Conservation (phyloP, 768 basidiomycete species). For the Podaxis sp. region DNA sequence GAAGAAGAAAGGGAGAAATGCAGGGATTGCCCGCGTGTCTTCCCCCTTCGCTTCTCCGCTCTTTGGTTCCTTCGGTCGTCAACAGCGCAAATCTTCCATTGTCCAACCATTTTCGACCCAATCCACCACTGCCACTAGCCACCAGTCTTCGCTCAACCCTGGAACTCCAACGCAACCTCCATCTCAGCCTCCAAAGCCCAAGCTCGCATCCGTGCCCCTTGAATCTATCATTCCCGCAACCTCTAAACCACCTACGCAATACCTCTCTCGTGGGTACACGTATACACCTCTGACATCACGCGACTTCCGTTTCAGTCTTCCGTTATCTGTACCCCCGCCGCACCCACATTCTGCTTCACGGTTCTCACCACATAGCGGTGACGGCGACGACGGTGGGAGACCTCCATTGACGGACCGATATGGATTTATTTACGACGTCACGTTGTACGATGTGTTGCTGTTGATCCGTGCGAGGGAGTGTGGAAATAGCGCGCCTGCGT, state of each 20-base stretch:
- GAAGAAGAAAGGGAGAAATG: conserved; percentile 32
- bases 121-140: conserved; percentile 16
- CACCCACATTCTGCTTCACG: conserved; percentile 54
- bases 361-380: conserved; percentile 24
- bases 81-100: conserved; percentile 38
- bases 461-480: conserved; percentile 73
- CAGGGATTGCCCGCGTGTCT: conserved; percentile 35
- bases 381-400: conserved; percentile 44
- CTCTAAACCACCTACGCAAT: conserved; percentile 82
- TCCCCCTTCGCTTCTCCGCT: conserved; percentile 54
- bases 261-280: conserved; percentile 57
- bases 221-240: conserved; percentile 82
- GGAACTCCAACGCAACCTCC: conserved; percentile 4
- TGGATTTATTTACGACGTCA: conserved; percentile 89
- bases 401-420: conserved; percentile 80
- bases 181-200: conserved; percentile 20
- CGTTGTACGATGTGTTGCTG: conserved; percentile 77
- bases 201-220: conserved; percentile 58
- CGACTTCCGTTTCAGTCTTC: conserved; percentile 60
- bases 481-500: conserved; percentile 76
- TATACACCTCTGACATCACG: conserved; percentile 74
- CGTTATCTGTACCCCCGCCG: conserved; percentile 26
- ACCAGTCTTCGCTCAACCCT: conserved; percentile 1
- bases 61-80: conserved; percentile 58
- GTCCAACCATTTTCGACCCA: conserved; percentile 12